Base-by-base conservation (phyloP, 192 early-diverging fungal species). In the Linnemannia schmuckeri region DNA sequence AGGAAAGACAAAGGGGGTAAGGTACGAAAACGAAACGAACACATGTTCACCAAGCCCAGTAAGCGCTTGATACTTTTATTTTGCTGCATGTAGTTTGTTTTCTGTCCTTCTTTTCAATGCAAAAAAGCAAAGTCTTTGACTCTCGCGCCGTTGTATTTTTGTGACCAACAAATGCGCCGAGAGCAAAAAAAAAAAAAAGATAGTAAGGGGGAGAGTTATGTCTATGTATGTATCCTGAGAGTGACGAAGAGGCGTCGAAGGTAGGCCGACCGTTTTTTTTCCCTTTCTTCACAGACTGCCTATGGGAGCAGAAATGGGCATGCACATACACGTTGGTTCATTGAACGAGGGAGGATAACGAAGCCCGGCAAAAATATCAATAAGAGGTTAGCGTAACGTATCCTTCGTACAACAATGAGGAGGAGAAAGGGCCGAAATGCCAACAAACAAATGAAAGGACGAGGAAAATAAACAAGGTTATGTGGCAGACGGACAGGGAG, bases 101-200 rank as follows among this genome's bases (percentile, higher is more conserved):
- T 66, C 61, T 66, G 33, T 66, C 61, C 61, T 66, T 27, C n/a
- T 8, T 57, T n/a, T 10, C n/a, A 10, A 27, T 61, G 55, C n/a
- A 27, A 61, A 57, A 27, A 61, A 57, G 7, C n/a, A 18, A 18
- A 27, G 22, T 0, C 55, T 57, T 55, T 55, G 52, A 55, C 52
- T 22, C 24, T 24, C 61, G 27, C 61, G 27, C 61, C 33, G 9
- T 66, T 30, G 9, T 27, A 15, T 66, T 15, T 66, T 66, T 66
- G 61, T 33, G 61, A 66, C 27, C 61, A 66, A 66, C 61, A 66
- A 33, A 66, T 66, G 61, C 61, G 61, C 61, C 61, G 61, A 66
- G 61, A 33, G 49, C 49, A 52, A 52, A 15, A 10, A n/a, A n/a
- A n/a, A n/a, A n/a, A n/a, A n/a, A n/a, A 33, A 66, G 61, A 66